These are phyloP conservation scores for Plicaturopsis crispa DNA, from an alignment of 768 basidiomycete species.

Conservation along the genomic window DNA sequence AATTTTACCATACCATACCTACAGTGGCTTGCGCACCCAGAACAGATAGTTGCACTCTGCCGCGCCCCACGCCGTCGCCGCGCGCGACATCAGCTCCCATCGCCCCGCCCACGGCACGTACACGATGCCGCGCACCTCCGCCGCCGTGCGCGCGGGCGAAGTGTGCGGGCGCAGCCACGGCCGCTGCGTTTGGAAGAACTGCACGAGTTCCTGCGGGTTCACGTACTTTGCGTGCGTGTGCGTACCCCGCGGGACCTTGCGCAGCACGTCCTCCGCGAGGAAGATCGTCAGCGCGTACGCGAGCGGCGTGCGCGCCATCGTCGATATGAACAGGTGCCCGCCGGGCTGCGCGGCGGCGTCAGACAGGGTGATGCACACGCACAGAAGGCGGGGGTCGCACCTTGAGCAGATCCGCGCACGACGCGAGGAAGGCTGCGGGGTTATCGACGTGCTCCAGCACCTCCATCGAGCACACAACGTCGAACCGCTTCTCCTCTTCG, in stretches of 20 bases:
- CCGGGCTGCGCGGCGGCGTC: conserved; percentile 59
- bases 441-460: conserved; percentile 97
- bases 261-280: conserved; percentile 75
- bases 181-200: conserved; percentile 66
- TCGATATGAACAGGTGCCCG: conserved; percentile 92
- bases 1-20: no score
- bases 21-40: conserved; percentile 86
- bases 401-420: conserved; percentile 82
- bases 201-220: conserved; percentile 76
- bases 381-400: conserved; percentile 30
- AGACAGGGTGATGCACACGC: not conserved
- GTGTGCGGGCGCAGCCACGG: conserved; percentile 35
- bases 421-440: conserved; percentile 73
- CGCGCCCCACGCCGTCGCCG: conserved; percentile 35
- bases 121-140: conserved; percentile 72
- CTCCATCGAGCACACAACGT: conserved; percentile 96
- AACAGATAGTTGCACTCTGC: conserved; percentile 75
- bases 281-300: conserved; percentile 65
- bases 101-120: conserved; percentile 65
- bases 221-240: conserved; percentile 91
- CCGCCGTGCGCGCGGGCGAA: conserved; percentile 54
- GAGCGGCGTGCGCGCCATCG: conserved; percentile 80
- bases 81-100: conserved; percentile 64
- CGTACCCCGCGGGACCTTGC: conserved; percentile 79
- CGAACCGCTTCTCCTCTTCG: conserved; percentile 59